Conservation (phyloP, 2,329 filamentous ascomycete species). For the Paraphoma sp. region DNA sequence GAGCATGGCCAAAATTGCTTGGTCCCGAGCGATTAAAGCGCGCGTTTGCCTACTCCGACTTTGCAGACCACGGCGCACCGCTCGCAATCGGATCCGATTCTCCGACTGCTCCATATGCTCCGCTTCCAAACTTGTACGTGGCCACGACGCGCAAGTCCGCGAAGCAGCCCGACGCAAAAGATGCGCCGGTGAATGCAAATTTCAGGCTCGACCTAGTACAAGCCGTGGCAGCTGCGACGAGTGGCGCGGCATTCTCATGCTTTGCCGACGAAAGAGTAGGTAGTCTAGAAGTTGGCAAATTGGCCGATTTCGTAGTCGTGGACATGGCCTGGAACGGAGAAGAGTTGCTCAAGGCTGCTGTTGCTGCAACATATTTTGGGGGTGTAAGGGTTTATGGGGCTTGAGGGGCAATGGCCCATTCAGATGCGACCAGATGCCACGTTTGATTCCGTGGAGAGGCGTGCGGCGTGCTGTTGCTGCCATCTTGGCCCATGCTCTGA, state of each 20-base stretch:
- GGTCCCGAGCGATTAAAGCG: constrained; percentile 61
- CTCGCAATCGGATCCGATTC: constrained; percentile 67
- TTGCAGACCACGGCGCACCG: constrained; percentile 59
- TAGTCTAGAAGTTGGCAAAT: constrained; percentile 58
- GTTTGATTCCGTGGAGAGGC: too few species aligned
- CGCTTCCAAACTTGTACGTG: constrained; percentile 65
- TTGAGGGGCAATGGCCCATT: too few species aligned
- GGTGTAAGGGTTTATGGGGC: constrained; percentile 45
- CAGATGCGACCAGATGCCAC: too few species aligned
- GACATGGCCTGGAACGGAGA: constrained; percentile 59
- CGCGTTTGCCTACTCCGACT: constrained; percentile 70
- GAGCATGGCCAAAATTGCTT: constrained; percentile 66
- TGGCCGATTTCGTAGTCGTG: constrained; percentile 65
- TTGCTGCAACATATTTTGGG: constrained; percentile 62
- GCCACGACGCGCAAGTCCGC: constrained; percentile 65
- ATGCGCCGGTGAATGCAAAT: constrained; percentile 58
- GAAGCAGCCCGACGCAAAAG: constrained; percentile 51
- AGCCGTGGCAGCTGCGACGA: constrained; percentile 61
- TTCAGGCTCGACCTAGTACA: constrained; percentile 62
- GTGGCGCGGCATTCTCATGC: constrained; percentile 64
- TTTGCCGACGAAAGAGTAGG: constrained; percentile 64
- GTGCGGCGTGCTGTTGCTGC: too few species aligned
- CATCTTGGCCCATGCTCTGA: too few species aligned
- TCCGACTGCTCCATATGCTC: constrained; percentile 64
- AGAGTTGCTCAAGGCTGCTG: constrained; percentile 54